phyloP scores from a whole-genome alignment of 768 basidiomycete genomes.

The Rhodotorula taiwanensis region DNA sequence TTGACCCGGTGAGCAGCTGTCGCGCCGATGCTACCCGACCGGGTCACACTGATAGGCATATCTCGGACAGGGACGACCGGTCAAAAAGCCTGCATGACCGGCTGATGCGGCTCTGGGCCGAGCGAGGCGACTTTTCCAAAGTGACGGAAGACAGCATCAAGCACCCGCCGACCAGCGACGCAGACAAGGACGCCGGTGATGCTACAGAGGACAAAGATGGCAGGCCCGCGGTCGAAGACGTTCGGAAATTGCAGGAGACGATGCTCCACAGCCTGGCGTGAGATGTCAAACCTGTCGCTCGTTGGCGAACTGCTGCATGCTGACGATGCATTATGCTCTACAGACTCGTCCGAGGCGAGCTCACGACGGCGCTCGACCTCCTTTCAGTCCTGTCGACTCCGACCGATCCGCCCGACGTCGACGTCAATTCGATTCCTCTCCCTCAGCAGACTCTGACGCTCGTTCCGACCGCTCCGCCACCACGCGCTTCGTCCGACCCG shows the following conservation, averaged over 20 bases:
- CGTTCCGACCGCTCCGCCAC: slow-evolving; percentile 7
- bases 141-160: slow-evolving; percentile 16
- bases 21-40: background rate
- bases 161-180: background rate
- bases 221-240: slow-evolving; percentile 12
- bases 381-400: slow-evolving; percentile 29
- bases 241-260: slow-evolving; percentile 17
- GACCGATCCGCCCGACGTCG: slow-evolving; percentile 34
- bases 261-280: slow-evolving; percentile 30
- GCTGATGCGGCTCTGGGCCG: slow-evolving; percentile 28
- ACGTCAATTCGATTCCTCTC: slow-evolving; percentile 24
- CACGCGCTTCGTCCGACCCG: background rate
- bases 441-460: slow-evolving; percentile 24
- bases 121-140: slow-evolving; percentile 34
- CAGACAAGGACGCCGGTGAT: background rate
- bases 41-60: background rate
- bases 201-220: slow-evolving; percentile 14
- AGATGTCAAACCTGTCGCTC: background rate
- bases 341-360: slow-evolving; percentile 31
- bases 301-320: too few relatives aligned
- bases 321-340: background rate
- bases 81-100: slow-evolving; percentile 20
- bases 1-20: slow-evolving; percentile 12
- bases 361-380: slow-evolving; percentile 33
- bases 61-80: slow-evolving; percentile 3